phyloP scores from a whole-genome alignment of 2,329 filamentous ascomycete genomes.

The Cercospora sojina region DNA sequence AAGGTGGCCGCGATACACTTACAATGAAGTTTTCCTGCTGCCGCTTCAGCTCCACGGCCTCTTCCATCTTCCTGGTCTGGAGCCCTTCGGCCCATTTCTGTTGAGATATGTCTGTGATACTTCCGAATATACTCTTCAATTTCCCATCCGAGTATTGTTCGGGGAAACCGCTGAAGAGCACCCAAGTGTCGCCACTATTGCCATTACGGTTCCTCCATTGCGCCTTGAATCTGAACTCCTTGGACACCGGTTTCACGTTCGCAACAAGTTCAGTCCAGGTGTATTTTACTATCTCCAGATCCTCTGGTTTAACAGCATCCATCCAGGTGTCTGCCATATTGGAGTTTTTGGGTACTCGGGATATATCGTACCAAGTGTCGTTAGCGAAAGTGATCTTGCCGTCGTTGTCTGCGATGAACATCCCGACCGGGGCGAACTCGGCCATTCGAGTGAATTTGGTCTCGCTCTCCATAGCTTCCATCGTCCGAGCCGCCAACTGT shows the following conservation, averaged over 20 bases:
- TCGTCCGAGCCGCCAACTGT: constrained; percentile 64
- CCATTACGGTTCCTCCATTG: constrained; percentile 61
- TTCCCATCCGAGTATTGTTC: constrained; percentile 64
- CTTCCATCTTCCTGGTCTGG: constrained; percentile 73
- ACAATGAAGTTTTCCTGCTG: constrained; percentile 55
- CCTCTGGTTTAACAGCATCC: constrained; percentile 67
- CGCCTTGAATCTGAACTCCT: constrained; percentile 74
- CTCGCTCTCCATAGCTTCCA: constrained; percentile 62
- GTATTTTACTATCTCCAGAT: constrained; percentile 57
- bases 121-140: constrained; percentile 74
- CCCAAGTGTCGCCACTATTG: constrained; percentile 68
- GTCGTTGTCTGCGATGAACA: constrained; percentile 74
- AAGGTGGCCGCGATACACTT: neutral
- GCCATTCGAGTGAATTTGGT: constrained; percentile 81
- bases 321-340: constrained; percentile 66
- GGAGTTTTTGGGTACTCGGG: constrained; percentile 61
- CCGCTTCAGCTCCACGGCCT: constrained; percentile 76
- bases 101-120: constrained; percentile 79
- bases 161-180: constrained; percentile 72
- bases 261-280: constrained; percentile 66
- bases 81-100: constrained; percentile 83
- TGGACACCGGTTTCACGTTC: constrained; percentile 61
- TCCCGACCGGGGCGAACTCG: constrained; percentile 77
- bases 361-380: constrained; percentile 71
- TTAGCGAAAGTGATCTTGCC: constrained; percentile 78